These are phyloP conservation scores for Saccharomycopsis fodiens DNA, from an alignment of 805 yeast genomes.

Conservation along the genomic window DNA sequence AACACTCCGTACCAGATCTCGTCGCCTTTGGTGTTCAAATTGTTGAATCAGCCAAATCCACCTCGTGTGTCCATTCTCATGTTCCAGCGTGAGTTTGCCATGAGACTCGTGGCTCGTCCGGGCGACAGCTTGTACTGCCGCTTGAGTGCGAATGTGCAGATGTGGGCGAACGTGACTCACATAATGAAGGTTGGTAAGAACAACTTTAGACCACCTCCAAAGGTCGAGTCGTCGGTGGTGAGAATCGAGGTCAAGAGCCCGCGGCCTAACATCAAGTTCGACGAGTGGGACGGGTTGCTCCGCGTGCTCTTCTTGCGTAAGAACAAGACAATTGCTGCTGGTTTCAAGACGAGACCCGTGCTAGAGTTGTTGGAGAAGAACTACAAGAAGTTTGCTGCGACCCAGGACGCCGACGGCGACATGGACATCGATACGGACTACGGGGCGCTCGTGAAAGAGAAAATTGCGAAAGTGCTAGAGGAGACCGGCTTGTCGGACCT, in stretches of 20 bases:
- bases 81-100: constrained; percentile 97
- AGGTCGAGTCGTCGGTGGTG: constrained; percentile 95
- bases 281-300: constrained; percentile 95
- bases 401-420: constrained; percentile 26
- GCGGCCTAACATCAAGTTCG: constrained; percentile 86
- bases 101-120: constrained; percentile 88
- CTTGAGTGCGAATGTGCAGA: constrained; percentile 91
- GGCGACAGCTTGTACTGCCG: constrained; percentile 94
- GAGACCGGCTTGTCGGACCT: constrained; percentile 78
- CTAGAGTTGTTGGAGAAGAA: constrained; percentile 78
- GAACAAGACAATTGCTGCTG: constrained; percentile 88
- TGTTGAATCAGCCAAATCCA: constrained; percentile 84
- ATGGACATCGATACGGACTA: constrained; percentile 28
- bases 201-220: constrained; percentile 97
- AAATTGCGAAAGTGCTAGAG: constrained; percentile 63
- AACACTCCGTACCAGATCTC: constrained; percentile 98
- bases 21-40: constrained; percentile 89
- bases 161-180: constrained; percentile 99
- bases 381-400: constrained; percentile 63
- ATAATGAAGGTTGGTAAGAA: constrained; percentile 97
- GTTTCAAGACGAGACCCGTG: constrained; percentile 77
- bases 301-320: constrained; percentile 90
- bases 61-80: constrained; percentile 92
- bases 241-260: constrained; percentile 88
- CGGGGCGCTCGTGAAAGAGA: constrained; percentile 45